Base-by-base conservation (phyloP, 1,284 basidiomycete genomes). In the Melampsora americana region DNA sequence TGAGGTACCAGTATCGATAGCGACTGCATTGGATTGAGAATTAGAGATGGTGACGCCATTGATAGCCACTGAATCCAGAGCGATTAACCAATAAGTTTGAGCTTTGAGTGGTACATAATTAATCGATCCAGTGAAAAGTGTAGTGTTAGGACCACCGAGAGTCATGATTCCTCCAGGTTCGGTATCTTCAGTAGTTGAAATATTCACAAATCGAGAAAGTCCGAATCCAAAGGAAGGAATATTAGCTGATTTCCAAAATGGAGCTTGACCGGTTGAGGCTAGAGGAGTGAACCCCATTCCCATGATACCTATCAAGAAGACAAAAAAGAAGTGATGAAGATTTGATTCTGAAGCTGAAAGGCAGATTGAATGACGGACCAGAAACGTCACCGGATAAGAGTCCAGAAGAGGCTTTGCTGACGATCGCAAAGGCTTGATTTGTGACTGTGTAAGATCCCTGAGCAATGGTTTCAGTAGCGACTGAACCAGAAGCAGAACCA, bases 401-500 rank as follows among this genome's bases (percentile, higher is more conserved):
- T 5, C 66, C 73, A 9, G 73, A 75, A 26, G 66, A 66, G 26
- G 73, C 56, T 39, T 61, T 46, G 12, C 42, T 67, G 28, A 81
- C 81, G 53, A 80, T 77, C 2, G 80, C 82, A 56, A 83, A 81
- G 11, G 82, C 80, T 64, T 80, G 79, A 62, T 80, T 80, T 62
- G 78, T 77, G 59, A 83, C 80, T 3, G 80, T 80, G 78, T 81
- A 82, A 65, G 79, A 80, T 2, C 81, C 81, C 20, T 82, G 75
- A 2, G 81, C 79, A 26, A 82, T 79, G n/a, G 78, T 80, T 67
- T 97, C 95, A 14, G 85, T 80, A 0, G 85, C 92, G 5, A 95
- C 87, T 4, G 82, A 80, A 2, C 95, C 95, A 0, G 84, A 81
- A 0, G 90, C 93, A 65, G 86, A 83, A 7, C 94, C 95, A 53